Evolutionary conservation across 2,329 filamentous ascomycete genomes (phyloP).

Genomic region (Penicillium crustosum): DNA sequence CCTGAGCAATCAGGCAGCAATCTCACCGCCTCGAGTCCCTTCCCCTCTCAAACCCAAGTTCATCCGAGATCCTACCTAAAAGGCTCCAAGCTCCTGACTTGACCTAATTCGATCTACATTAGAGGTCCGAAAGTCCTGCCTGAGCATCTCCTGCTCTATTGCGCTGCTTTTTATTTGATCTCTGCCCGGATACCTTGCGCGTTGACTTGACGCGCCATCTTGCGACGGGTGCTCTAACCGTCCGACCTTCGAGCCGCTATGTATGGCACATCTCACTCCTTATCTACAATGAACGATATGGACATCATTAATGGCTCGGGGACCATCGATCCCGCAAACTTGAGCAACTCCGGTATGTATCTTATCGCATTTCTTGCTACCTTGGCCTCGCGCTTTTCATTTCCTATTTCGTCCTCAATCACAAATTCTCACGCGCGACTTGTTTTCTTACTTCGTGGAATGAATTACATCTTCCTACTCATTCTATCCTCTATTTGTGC

Average conservation of each 20-base stretch:
- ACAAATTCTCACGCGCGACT: conserved; percentile 10
- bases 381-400: not conserved
- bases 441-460: not conserved
- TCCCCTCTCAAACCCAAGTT: conserved; percentile 28
- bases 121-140: conserved; percentile 24
- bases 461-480: conserved; percentile 8
- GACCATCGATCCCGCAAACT: conserved; percentile 85
- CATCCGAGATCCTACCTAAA: conserved; percentile 21
- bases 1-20: conserved; percentile 5
- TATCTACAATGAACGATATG: conserved; percentile 67
- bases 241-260: conserved; percentile 38
- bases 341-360: conserved; percentile 72
- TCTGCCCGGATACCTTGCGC: conserved; percentile 23
- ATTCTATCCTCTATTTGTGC: conserved; percentile 13
- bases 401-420: conserved; percentile 4
- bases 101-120: conserved; percentile 27
- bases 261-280: conserved; percentile 49
- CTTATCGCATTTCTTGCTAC: conserved; percentile 29
- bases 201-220: conserved; percentile 35
- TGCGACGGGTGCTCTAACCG: conserved; percentile 27
- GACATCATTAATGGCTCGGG: conserved; percentile 69
- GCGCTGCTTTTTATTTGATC: conserved; percentile 24
- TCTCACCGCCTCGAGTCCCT: conserved; percentile 27
- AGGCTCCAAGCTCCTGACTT: conserved; percentile 16
- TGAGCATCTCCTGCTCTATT: conserved; percentile 25